Evolutionary conservation across 441 rosid species (phyloP), one percentile per base, ranked within the genome.

Genomic region (Syzygium syzygioides): DNA sequence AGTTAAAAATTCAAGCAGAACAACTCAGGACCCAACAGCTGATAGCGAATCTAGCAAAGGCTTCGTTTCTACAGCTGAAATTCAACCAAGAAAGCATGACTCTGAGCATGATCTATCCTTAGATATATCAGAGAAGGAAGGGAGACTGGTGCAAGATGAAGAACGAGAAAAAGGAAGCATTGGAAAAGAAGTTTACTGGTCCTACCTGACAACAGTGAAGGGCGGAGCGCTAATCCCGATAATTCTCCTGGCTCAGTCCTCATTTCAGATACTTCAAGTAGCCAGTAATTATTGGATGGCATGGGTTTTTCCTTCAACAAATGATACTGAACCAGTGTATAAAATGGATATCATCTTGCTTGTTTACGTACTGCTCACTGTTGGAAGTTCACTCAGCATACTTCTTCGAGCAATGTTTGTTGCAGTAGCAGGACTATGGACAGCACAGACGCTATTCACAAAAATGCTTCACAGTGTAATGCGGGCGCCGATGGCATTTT

Each of bases 251-350:
- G 99, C 99, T 79, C 99, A 98, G 92, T 93, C 98, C 86, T 92
- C 94, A 20, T 98, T 97, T 94, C 99, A 98, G 93, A 87, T 93
- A 87, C 91, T 98, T 60, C 99, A 96, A 93, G 92, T 97, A 80
- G 95, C 96, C 64, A 97, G 99, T 88, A 98, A 98, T 88, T 98
- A 97, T 89, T 98, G 99, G 99, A 97, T 98, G 98, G 98, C 99
- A 56, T 97, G 99, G 99, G 91, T 96, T 91, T 94, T 97, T 91
- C 96, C 99, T 87, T 91, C 99, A 53, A 94, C 97, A 76, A 91
- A 91, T 30, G 95, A 96, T 25, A 90, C 93, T 26, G 54, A 91
- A 87, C 96, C 98, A 85, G 91, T 57, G 66, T 41, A 93, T 25
- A 90, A 92, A 62, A 96, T 98, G 99, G 93, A 93, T 26, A 85